These are phyloP conservation scores for Pichia sp. DNA, from an alignment of 1,139 yeast genomes.

Conservation along the genomic window DNA sequence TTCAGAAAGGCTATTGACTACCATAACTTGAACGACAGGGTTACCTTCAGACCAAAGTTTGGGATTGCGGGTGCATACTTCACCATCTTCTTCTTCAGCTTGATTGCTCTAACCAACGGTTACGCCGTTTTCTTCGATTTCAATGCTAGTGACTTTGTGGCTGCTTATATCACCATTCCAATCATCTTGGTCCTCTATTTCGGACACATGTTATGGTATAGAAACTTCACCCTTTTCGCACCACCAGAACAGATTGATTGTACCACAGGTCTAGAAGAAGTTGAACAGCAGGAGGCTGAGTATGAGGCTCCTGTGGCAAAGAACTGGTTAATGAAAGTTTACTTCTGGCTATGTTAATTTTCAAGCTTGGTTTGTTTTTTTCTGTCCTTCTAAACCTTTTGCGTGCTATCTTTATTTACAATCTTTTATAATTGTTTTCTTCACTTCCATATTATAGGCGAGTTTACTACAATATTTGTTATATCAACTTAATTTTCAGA, in stretches of 20 bases:
- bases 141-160: conserved; percentile 47
- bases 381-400: neutral
- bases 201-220: conserved; percentile 35
- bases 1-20: conserved; percentile 50
- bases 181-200: conserved; percentile 45
- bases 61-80: conserved; percentile 46
- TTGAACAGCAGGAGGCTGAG: conserved; percentile 38
- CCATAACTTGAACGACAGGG: conserved; percentile 42
- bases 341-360: conserved; percentile 38
- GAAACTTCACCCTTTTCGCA: conserved; percentile 31
- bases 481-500: too few species aligned
- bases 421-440: neutral
- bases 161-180: conserved; percentile 61
- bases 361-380: conserved; percentile 31
- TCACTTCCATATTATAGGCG: neutral
- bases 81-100: conserved; percentile 39
- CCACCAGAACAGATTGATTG: conserved; percentile 45
- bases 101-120: conserved; percentile 54
- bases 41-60: conserved; percentile 42
- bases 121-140: conserved; percentile 43
- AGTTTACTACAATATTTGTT: too few species aligned
- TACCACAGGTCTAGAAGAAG: conserved; percentile 40
- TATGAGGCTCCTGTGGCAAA: conserved; percentile 35
- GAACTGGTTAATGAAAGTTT: conserved; percentile 35
- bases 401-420: neutral